Base-by-base conservation (phyloP, 2,329 filamentous ascomycete genomes). In the Arthroderma sp. region DNA sequence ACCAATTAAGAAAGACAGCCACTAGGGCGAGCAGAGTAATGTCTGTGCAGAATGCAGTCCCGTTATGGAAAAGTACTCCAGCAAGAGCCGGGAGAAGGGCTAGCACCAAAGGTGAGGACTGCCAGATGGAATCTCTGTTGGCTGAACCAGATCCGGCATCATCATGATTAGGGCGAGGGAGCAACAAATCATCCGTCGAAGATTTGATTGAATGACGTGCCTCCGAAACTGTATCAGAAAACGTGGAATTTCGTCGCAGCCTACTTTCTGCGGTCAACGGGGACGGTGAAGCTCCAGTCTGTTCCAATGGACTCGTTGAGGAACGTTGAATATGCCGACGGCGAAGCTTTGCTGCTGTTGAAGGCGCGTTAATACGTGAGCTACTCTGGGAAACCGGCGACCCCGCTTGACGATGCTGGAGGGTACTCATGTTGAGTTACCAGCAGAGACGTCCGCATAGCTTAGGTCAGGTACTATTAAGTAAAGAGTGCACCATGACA, bases 1-100 rank as follows among this genome's bases (percentile, higher is more conserved):
- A 88, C 86, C 87, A 95, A 60, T 94, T 88, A 50, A 96, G 69
- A 56, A 95, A 93, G 38, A 95, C 74, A 4, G 82, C 85, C 2
- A 85, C 84, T 49, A 96, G 64, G 2, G 75, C 78, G 30, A 96
- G 66, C 31, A 96, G 70, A 54, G 91, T 82, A 29, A 94, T 66
- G 62, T 96, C 89, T 0, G 87, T 94, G 44, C 88, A 78, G 49
- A 95, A 73, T 1, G 82, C 77, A 54, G 81, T 82, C 8, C 89
- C 89, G 66, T 94, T 84, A 49, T 83, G 76, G 60, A 94, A 93
- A 46, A 95, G 69, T 40, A 93, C 65, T 0, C 88, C 89, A 1
- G 79, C 86, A n/a, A 94, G 59, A 1, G 88, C 87, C 3, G 89
- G 89, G 9, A 96, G 67, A 40, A 95, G 72, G 2, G 86, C 88